These are phyloP conservation scores for Porphyrellus cyaneotinctus DNA, from an alignment of 768 basidiomycete species.

Conservation along the genomic window DNA sequence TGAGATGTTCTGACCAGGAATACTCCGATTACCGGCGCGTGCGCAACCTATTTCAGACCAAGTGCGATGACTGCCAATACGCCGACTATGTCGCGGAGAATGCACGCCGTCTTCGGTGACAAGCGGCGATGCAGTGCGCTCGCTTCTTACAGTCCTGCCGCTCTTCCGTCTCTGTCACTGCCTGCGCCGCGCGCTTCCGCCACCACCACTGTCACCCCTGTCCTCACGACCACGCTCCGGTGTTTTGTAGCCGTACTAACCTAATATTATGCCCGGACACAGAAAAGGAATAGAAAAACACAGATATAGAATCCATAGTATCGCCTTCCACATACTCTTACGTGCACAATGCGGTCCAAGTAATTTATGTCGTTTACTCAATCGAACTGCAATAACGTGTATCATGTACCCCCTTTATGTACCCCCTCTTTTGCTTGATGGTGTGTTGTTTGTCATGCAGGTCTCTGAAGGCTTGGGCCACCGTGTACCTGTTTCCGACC, in stretches of 20 bases:
- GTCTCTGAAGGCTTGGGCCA: too few relatives aligned
- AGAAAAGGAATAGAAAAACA: too few relatives aligned
- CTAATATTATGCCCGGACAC: neutral
- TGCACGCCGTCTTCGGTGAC: conserved; percentile 26
- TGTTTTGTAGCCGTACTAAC: neutral
- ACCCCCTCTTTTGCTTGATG: neutral
- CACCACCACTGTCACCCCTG: conserved; percentile 1
- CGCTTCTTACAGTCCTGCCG: neutral
- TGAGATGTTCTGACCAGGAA: conserved; percentile 23
- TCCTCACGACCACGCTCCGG: neutral
- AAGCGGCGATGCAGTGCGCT: neutral
- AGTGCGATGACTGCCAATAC: conserved; percentile 55
- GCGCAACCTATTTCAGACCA: conserved; percentile 60
- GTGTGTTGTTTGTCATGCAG: neutral
- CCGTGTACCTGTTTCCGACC: too few relatives aligned
- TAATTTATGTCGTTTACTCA: neutral
- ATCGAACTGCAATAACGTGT: neutral
- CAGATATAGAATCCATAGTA: neutral
- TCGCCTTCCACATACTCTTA: neutral
- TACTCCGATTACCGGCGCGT: conserved; percentile 51
- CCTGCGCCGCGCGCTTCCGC: conserved; percentile 1
- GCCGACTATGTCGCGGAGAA: conserved; percentile 33
- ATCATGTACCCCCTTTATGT: neutral
- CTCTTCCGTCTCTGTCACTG: neutral
- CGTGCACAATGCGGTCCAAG: neutral